Conservation (phyloP, 805 yeast species). For the Metschnikowia lunata region DNA sequence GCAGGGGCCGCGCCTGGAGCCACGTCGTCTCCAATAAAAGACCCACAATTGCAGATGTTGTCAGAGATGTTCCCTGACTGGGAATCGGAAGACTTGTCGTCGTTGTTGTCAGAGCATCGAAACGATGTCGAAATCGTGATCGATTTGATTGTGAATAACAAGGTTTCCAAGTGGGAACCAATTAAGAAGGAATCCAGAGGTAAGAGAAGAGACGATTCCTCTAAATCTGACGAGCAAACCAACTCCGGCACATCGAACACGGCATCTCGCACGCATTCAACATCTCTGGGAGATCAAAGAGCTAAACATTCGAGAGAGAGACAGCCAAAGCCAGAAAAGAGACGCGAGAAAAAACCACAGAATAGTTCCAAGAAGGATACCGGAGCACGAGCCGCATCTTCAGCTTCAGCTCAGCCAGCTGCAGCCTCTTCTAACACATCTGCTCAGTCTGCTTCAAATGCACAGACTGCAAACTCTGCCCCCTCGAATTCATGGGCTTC, state of each 20-base stretch:
- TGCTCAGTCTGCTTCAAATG: conserved; percentile 7
- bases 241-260: background rate
- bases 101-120: conserved; percentile 68
- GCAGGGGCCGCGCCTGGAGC: conserved; percentile 8
- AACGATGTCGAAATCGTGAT: conserved; percentile 75
- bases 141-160: conserved; percentile 85
- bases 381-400: no score
- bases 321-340: conserved; percentile 13
- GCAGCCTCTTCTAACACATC: conserved; percentile 12
- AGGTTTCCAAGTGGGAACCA: conserved; percentile 91
- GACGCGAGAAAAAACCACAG: conserved; percentile 14
- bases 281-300: conserved; percentile 4
- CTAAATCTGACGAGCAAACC: conserved; percentile 7
- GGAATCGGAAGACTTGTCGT: conserved; percentile 77
- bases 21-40: conserved; percentile 7
- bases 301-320: conserved; percentile 13
- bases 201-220: conserved; percentile 34
- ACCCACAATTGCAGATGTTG: conserved; percentile 48
- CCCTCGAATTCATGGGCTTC: conserved; percentile 42
- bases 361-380: conserved; percentile 14
- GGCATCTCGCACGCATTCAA: conserved; percentile 1
- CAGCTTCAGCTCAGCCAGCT: background rate
- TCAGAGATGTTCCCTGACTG: conserved; percentile 92
- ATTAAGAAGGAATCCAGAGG: conserved; percentile 64
- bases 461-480: conserved; percentile 8